phyloP scores from a whole-genome alignment of 106 monocot genomes.

The Acorus calamus region DNA sequence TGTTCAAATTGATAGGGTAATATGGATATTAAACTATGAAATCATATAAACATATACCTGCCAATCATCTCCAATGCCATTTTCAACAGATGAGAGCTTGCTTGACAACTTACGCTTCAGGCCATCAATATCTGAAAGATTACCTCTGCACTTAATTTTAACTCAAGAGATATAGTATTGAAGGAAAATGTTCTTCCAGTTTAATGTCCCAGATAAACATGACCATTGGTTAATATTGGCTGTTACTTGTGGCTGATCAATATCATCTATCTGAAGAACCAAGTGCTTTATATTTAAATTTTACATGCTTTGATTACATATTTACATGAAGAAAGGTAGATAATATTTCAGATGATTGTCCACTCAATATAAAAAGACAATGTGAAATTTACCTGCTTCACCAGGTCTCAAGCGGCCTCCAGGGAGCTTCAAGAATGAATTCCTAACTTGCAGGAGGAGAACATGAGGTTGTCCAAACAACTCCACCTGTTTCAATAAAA shows the following conservation, averaged over 20 bases:
- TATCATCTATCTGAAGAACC: no score
- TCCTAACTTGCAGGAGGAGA: constrained; percentile 47
- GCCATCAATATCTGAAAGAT: constrained; percentile 37
- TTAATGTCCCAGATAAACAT: no score
- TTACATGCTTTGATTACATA: no score
- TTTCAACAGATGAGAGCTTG: constrained; percentile 17
- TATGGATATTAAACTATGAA: background rate
- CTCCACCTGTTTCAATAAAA: constrained; percentile 30
- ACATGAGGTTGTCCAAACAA: constrained; percentile 43
- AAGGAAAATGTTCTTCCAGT: no score
- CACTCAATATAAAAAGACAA: background rate
- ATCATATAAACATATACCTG: constrained; percentile 14
- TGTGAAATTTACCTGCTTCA: constrained; percentile 29
- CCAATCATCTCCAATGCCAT: constrained; percentile 20
- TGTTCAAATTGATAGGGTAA: background rate
- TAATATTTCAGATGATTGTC: no score
- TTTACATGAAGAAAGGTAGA: no score
- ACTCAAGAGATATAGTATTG: background rate
- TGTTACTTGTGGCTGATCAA: no score
- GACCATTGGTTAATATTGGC: no score
- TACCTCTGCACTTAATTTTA: background rate
- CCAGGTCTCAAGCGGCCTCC: constrained; percentile 39
- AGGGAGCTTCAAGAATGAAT: constrained; percentile 45
- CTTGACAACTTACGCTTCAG: constrained; percentile 49
- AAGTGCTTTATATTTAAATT: no score